Conservation (phyloP, 2,329 filamentous ascomycete genomes). For the Neurospora sp. region DNA sequence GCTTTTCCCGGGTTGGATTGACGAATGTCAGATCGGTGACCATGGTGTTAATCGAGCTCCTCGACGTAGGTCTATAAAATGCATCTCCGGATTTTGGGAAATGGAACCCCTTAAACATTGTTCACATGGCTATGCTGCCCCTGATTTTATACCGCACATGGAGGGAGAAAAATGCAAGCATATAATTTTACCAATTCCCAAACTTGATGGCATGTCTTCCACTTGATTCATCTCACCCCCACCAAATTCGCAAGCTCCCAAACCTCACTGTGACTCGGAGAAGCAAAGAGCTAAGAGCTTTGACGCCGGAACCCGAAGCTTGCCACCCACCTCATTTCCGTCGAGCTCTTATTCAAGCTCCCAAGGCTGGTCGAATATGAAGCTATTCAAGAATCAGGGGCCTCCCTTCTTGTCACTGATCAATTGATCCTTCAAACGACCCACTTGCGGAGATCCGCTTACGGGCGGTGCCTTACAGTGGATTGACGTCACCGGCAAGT, state of each 20-base stretch:
- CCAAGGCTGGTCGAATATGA: not conserved
- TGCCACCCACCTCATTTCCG: too few species aligned
- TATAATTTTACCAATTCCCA: not conserved
- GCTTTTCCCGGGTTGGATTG: not conserved
- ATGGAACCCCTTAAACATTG: not conserved
- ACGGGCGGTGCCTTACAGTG: not conserved
- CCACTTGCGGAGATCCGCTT: not conserved
- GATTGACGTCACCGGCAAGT: not conserved
- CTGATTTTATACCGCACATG: not conserved
- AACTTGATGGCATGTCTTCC: not conserved
- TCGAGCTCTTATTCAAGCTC: not conserved
- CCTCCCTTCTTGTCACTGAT: not conserved
- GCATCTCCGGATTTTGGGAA: not conserved
- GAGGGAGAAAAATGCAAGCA: not conserved
- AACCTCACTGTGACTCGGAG: not conserved
- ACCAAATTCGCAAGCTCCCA: too few species aligned
- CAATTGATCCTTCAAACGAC: too few species aligned
- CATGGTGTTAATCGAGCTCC: not conserved
- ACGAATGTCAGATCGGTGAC: not conserved
- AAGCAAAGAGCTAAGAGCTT: not conserved
- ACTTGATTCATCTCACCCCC: not conserved
- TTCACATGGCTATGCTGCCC: not conserved
- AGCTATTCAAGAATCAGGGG: not conserved
- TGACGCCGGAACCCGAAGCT: too few species aligned
- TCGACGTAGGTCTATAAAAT: not conserved